phyloP scores from a whole-genome alignment of 2,329 filamentous ascomycete genomes.

The Aspergillus aculeatinus region DNA sequence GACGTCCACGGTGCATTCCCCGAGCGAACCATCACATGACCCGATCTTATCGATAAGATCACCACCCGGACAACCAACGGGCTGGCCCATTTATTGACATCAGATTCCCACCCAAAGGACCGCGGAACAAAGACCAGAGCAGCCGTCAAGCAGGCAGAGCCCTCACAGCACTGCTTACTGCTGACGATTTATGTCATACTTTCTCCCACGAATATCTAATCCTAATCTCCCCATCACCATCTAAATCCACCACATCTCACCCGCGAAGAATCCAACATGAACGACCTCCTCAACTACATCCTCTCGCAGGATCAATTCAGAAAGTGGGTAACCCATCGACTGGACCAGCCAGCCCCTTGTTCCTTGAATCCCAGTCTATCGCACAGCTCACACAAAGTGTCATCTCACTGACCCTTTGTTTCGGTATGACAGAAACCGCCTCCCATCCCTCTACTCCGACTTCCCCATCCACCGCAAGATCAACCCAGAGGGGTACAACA shows the following conservation, averaged over 20 bases:
- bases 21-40: conserved; percentile 1
- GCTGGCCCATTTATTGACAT: conserved; percentile 6
- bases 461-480: conserved; percentile 71
- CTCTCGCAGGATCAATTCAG: conserved; percentile 59
- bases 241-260: not conserved
- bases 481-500: conserved; percentile 81
- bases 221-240: not conserved
- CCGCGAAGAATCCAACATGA: conserved; percentile 27
- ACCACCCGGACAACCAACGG: conserved; percentile 5
- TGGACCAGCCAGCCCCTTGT: no score
- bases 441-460: conserved; percentile 86
- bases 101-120: conserved; percentile 1
- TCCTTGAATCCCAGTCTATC: conserved; percentile 28
- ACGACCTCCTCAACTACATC: conserved; percentile 68
- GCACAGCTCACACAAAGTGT: not conserved
- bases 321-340: conserved; percentile 40
- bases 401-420: not conserved
- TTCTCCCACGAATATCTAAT: not conserved
- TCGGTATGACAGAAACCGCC: conserved; percentile 58
- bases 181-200: no score
- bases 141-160: not conserved
- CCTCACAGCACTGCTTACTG: not conserved
- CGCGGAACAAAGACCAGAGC: not conserved
- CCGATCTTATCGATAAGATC: conserved; percentile 6
- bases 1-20: not conserved